A percentile compares a stretch with the other conserved stretches of the same genome.
Evolutionary conservation across 495 filamentous ascomycete species (phyloP).

Genomic region (Friedmanniomyces endolithicus): DNA sequence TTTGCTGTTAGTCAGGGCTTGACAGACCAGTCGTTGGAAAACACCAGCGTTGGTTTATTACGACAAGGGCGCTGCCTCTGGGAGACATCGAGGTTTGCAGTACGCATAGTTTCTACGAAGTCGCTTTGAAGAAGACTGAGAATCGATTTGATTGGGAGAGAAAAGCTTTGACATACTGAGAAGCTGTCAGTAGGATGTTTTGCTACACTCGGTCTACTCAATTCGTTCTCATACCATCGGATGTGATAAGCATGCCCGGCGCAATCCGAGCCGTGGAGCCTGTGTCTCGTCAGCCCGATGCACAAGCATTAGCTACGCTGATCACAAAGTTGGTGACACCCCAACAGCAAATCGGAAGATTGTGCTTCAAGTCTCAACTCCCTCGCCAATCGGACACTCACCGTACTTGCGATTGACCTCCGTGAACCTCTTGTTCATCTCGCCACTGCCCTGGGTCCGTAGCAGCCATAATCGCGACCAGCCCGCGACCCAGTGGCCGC

Average conservation of each 20-base stretch:
- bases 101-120: too few species aligned
- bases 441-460: slow-evolving; percentile 16
- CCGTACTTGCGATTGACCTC: slow-evolving; percentile 23
- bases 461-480: slow-evolving; percentile 25
- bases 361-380: neutral
- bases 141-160: too few species aligned
- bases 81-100: too few species aligned
- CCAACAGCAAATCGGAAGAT: neutral
- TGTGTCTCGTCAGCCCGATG: slow-evolving; percentile 12
- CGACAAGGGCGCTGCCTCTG: too few species aligned
- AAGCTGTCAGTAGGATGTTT: too few species aligned
- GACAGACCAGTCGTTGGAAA: too few species aligned
- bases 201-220: too few species aligned
- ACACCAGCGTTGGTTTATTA: too few species aligned
- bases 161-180: too few species aligned
- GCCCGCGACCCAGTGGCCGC: slow-evolving; percentile 19
- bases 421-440: slow-evolving; percentile 25
- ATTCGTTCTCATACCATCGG: too few species aligned
- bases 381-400: slow-evolving; percentile 7
- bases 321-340: neutral
- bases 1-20: too few species aligned
- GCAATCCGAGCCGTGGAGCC: slow-evolving; percentile 35
- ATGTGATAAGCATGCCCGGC: slow-evolving; percentile 33
- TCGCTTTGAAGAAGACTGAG: too few species aligned
- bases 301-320: neutral